Evolutionary conservation across 495 filamentous ascomycete species (phyloP).

Genomic region (Xylaria curta): DNA sequence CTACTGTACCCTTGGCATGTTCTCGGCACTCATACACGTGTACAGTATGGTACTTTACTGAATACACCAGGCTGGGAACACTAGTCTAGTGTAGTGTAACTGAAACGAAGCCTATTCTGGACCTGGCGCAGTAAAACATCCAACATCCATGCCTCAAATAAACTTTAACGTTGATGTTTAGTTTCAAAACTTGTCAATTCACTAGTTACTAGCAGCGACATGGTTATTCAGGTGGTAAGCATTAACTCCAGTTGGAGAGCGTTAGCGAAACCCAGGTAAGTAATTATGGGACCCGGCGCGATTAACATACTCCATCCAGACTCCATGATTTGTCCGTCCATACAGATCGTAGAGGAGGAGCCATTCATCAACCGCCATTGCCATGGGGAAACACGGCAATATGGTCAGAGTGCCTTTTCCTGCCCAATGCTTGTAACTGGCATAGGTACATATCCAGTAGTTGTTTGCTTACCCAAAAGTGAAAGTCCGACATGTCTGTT

Average conservation of each 20-base stretch:
- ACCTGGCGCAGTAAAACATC: background rate
- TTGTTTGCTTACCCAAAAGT: slow-evolving; percentile 11
- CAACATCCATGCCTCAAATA: background rate
- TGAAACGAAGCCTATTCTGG: background rate
- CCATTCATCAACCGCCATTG: background rate
- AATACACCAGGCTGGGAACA: background rate
- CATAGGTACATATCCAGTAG: slow-evolving; percentile 16
- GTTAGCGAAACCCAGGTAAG: no score
- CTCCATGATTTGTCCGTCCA: background rate
- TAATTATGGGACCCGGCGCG: no score
- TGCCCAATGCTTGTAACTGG: background rate
- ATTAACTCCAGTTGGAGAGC: no score
- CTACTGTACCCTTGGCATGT: background rate
- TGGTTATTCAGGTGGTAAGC: no score
- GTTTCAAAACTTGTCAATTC: no score
- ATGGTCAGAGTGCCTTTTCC: background rate
- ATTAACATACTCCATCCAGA: background rate
- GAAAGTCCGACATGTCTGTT: slow-evolving; percentile 20
- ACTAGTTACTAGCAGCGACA: no score
- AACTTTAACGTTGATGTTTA: no score
- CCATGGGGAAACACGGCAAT: background rate
- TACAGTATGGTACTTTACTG: background rate
- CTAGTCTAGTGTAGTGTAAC: no score
- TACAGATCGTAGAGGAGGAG: slow-evolving; percentile 7
- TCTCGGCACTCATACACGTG: background rate